Evolutionary conservation across 345 rosid genomes (phyloP).

Genomic region (Brassica carinata): DNA sequence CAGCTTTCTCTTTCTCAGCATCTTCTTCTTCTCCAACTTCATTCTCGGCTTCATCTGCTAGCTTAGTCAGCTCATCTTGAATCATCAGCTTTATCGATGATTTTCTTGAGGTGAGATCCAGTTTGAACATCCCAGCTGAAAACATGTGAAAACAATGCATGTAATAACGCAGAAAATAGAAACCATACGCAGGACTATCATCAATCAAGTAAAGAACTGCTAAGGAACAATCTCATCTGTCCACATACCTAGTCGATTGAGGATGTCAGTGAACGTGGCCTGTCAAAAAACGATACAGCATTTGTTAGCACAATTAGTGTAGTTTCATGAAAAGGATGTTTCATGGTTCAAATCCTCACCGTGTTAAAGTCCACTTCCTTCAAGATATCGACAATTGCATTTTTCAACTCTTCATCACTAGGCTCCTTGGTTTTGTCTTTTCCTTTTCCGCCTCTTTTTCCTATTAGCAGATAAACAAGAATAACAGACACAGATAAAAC

Average conservation of each 20-base stretch:
- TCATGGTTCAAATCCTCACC: conserved; percentile 48
- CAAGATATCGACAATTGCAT: conserved; percentile 72
- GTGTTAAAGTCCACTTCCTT: conserved; percentile 86
- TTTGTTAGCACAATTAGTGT: conserved; percentile 9
- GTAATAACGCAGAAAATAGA: neutral
- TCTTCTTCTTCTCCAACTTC: conserved; percentile 64
- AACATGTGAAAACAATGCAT: conserved; percentile 20
- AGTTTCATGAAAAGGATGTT: neutral
- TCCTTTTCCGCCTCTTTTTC: conserved; percentile 56
- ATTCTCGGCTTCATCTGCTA: conserved; percentile 75
- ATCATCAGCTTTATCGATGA: conserved; percentile 75
- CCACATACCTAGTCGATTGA: conserved; percentile 73
- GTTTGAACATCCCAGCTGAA: conserved; percentile 56
- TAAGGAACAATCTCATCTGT: conserved; percentile 9
- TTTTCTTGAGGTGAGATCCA: conserved; percentile 61
- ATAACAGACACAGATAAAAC: too few relatives aligned
- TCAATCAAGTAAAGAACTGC: neutral
- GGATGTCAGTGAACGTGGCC: conserved; percentile 95
- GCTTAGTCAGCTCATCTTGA: conserved; percentile 87
- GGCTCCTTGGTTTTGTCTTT: conserved; percentile 66
- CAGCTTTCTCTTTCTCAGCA: conserved; percentile 51
- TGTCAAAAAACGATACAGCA: conserved; percentile 49
- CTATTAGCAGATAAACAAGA: conserved; percentile 37
- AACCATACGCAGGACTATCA: neutral
- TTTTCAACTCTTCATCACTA: conserved; percentile 63